phyloP scores from a whole-genome alignment of 164 flowering plant species.

The Liquidambar formosana region DNA sequence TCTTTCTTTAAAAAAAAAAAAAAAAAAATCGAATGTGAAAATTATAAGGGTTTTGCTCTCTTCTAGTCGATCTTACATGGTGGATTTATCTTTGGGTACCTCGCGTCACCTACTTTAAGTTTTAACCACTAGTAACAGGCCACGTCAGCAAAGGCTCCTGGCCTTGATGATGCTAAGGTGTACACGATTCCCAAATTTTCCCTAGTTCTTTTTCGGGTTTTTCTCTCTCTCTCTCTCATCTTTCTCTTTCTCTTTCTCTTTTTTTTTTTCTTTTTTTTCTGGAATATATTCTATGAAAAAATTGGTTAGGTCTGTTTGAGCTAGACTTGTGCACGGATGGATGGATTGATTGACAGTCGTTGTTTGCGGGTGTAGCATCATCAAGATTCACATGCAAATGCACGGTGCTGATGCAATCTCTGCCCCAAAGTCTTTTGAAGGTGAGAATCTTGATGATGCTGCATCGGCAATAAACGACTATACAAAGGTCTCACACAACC shows the following conservation, averaged over 20 bases:
- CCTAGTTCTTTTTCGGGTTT: not conserved
- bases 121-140: conserved; percentile 12
- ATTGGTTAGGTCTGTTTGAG: too few relatives aligned
- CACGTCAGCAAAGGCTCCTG: conserved; percentile 21
- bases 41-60: conserved; percentile 17
- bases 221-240: not conserved
- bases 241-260: not conserved
- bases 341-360: too few relatives aligned
- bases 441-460: conserved; percentile 89
- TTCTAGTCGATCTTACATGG: not conserved
- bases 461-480: conserved; percentile 61
- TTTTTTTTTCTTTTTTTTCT: too few relatives aligned
- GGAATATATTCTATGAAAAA: not conserved
- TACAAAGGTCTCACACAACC: conserved; percentile 4
- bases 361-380: conserved; percentile 51
- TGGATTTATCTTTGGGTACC: conserved; percentile 18
- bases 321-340: too few relatives aligned
- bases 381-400: conserved; percentile 60
- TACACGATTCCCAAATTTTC: not conserved
- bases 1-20: too few relatives aligned
- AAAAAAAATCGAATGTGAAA: not conserved
- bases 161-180: conserved; percentile 1
- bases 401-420: too few relatives aligned
- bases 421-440: too few relatives aligned
- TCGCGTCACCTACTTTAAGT: conserved; percentile 14